phyloP scores from a whole-genome alignment of 2,329 filamentous ascomycete genomes.

The Xenoacremonium recifei region DNA sequence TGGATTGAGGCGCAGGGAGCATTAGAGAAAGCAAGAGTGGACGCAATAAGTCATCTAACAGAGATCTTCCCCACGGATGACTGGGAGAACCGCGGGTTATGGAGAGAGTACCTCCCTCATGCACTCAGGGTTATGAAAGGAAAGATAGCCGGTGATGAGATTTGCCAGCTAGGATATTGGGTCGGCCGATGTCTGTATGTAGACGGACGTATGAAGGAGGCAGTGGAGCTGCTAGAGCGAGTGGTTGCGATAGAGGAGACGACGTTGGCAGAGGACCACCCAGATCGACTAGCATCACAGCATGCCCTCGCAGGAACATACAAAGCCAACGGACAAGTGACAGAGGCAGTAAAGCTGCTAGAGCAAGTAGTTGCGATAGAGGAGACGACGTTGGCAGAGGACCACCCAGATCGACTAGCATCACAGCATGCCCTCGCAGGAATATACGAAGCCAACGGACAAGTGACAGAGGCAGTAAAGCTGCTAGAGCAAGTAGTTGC shows the following conservation, averaged over 20 bases:
- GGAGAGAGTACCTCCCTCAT: conserved; percentile 21
- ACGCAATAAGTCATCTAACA: conserved; percentile 14
- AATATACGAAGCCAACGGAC: conserved; percentile 1
- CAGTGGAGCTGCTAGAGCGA: conserved; percentile 1
- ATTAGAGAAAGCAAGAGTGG: background rate
- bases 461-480: conserved; percentile 2
- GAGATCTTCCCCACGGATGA: conserved; percentile 2
- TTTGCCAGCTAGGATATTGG: background rate
- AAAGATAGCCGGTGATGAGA: background rate
- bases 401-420: conserved; percentile 3
- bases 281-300: conserved; percentile 1
- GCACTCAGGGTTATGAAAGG: conserved; percentile 1
- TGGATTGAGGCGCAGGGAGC: conserved; percentile 20
- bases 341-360: background rate
- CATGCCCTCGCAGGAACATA: conserved; percentile 2
- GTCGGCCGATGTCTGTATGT: background rate
- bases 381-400: background rate
- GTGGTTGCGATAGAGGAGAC: background rate
- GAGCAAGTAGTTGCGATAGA: conserved; percentile 5
- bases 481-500: conserved; percentile 2
- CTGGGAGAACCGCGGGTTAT: conserved; percentile 1
- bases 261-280: background rate
- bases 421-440: conserved; percentile 5
- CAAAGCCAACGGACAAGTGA: background rate
- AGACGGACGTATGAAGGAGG: conserved; percentile 1